phyloP scores from a whole-genome alignment of 345 rosid species.

The Anacardium occidentale region DNA sequence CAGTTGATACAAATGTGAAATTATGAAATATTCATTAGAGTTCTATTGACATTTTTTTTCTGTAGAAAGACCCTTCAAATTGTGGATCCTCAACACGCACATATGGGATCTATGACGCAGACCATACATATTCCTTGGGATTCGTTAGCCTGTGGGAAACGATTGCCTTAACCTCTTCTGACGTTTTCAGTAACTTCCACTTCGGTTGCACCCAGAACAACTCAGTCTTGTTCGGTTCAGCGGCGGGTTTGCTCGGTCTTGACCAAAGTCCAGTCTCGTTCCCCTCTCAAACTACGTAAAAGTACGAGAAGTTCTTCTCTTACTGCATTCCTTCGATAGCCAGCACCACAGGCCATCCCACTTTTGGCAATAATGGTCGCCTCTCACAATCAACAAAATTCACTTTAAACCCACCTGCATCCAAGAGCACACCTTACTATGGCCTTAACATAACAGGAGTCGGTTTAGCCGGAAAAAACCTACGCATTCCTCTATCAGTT shows the following conservation, averaged over 20 bases:
- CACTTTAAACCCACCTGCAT: constrained; percentile 50
- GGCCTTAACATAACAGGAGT: constrained; percentile 60
- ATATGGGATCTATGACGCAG: constrained; percentile 75
- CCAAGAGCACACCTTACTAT: constrained; percentile 48
- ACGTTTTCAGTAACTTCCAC: constrained; percentile 37
- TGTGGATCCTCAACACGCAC: constrained; percentile 62
- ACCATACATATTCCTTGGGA: constrained; percentile 65
- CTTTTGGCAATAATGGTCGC: constrained; percentile 47
- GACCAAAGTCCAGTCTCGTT: constrained; percentile 67
- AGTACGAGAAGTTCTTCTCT: constrained; percentile 70
- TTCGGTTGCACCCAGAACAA: constrained; percentile 91
- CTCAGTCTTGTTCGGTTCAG: constrained; percentile 58
- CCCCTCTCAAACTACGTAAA: constrained; percentile 56
- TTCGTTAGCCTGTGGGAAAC: constrained; percentile 60
- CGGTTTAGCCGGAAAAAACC: constrained; percentile 48
- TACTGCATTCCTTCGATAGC: constrained; percentile 79
- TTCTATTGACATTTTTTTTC: background rate
- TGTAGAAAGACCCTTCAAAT: constrained; percentile 36
- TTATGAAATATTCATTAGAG: background rate
- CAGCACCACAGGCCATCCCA: constrained; percentile 66
- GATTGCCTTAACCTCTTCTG: constrained; percentile 50
- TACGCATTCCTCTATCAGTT: constrained; percentile 45
- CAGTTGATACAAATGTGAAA: background rate
- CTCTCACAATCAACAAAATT: constrained; percentile 40
- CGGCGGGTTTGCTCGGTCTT: constrained; percentile 76